Conservation (phyloP, 306 rosid species). For the Carpinus viminea region DNA sequence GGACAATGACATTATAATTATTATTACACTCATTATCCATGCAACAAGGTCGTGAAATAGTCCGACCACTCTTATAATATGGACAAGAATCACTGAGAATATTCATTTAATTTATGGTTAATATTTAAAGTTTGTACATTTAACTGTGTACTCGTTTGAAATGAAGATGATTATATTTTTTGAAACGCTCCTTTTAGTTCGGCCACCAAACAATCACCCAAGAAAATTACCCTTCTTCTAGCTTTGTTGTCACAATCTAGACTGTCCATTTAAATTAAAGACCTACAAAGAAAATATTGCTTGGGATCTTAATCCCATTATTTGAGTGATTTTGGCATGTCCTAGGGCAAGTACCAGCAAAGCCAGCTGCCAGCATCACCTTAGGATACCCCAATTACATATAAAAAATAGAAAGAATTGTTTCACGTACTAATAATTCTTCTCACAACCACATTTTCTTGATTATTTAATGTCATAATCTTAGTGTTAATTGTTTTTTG, state of each 20-base stretch:
- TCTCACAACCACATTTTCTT: conserved; percentile 8
- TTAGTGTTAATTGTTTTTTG: not conserved
- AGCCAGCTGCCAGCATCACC: conserved; percentile 29
- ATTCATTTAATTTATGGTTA: no score
- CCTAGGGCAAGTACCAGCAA: conserved; percentile 25
- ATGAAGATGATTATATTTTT: no score
- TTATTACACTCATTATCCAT: not conserved
- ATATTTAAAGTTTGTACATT: no score
- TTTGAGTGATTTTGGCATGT: conserved; percentile 22
- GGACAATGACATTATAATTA: conserved; percentile 35
- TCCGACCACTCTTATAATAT: no score
- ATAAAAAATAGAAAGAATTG: conserved; percentile 13
- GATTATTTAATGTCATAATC: conserved; percentile 21
- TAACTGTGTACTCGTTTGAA: no score
- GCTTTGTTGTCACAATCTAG: not conserved
- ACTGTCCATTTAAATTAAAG: no score
- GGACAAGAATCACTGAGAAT: no score
- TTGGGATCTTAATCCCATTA: not conserved
- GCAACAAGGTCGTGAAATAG: no score
- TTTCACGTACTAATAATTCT: conserved; percentile 38
- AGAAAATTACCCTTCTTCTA: no score
- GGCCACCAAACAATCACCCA: no score
- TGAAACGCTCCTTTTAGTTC: no score
- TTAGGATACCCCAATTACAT: conserved; percentile 54
- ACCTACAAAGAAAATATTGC: no score